These are phyloP conservation scores for Cryptosporidium muris DNA, from an alignment of 169 alveolate genomes.

Conservation along the genomic window DNA sequence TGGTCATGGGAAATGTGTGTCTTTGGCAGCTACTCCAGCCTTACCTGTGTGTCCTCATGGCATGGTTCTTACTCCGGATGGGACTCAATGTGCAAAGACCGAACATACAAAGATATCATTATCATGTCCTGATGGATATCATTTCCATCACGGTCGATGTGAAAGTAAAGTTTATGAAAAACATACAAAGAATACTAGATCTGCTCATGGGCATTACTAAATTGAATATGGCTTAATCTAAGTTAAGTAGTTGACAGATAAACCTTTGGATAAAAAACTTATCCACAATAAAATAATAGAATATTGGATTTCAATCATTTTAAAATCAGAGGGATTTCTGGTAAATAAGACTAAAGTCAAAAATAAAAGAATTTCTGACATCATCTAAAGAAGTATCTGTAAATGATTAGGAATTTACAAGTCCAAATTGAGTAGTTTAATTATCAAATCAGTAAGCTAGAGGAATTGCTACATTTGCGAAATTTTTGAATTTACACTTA, in stretches of 20 bases:
- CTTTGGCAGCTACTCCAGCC: conserved; percentile 71
- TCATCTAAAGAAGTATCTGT: no score
- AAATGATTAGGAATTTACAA: no score
- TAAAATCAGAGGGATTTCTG: no score
- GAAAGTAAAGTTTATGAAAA: conserved; percentile 58
- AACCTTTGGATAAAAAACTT: not conserved
- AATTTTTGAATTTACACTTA: no score
- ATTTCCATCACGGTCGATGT: conserved; percentile 65
- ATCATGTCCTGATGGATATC: conserved; percentile 64
- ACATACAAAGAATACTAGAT: conserved; percentile 47
- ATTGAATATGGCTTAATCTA: conserved; percentile 16
- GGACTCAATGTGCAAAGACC: conserved; percentile 68
- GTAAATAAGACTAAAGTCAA: no score
- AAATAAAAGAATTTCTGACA: no score
- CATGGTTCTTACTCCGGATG: conserved; percentile 71
- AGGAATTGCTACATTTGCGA: no score
- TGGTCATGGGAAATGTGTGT: conserved; percentile 70
- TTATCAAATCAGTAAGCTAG: no score
- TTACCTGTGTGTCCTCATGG: conserved; percentile 71
- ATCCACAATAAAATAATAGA: not conserved
- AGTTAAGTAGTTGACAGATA: not conserved
- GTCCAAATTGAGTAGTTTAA: no score
- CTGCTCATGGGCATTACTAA: conserved; percentile 57
- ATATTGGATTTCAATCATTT: no score
- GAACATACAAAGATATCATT: conserved; percentile 66